These are phyloP conservation scores for Cynanchum wilfordii DNA, from an alignment of 257 asterid species.

Conservation along the genomic window DNA sequence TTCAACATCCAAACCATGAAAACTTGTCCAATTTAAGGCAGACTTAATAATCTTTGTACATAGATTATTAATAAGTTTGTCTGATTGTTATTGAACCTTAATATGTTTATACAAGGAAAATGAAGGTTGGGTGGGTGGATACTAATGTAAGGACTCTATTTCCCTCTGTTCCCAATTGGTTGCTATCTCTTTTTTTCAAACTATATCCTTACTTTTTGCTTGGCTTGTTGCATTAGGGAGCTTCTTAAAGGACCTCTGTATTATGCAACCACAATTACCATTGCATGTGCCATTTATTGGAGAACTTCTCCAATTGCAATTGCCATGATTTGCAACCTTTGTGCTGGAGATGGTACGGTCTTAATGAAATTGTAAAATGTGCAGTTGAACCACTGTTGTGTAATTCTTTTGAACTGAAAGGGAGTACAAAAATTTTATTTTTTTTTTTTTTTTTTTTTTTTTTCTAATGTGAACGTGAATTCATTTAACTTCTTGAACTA, in stretches of 20 bases:
- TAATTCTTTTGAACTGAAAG: not conserved
- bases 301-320: constrained; percentile 82
- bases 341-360: constrained; percentile 90
- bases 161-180: not conserved
- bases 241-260: constrained; percentile 91
- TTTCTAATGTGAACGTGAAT: not conserved
- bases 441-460: no score
- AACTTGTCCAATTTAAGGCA: not conserved
- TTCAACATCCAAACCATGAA: not conserved
- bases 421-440: not conserved
- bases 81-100: not conserved
- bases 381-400: not conserved
- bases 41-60: not conserved
- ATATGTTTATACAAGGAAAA: not conserved
- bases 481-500: not conserved
- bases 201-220: constrained; percentile 18
- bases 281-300: constrained; percentile 80
- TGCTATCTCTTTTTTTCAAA: not conserved
- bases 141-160: not conserved
- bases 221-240: constrained; percentile 48
- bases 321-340: constrained; percentile 81
- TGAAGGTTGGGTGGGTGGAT: not conserved
- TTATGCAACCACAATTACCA: constrained; percentile 71
- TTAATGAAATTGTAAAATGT: not conserved
- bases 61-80: no score